Percentiles rank a stretch among this genome's conserved stretches.
These are phyloP conservation scores for Pleurotus cornucopiae DNA, from an alignment of 768 basidiomycete species.

Conservation along the genomic window DNA sequence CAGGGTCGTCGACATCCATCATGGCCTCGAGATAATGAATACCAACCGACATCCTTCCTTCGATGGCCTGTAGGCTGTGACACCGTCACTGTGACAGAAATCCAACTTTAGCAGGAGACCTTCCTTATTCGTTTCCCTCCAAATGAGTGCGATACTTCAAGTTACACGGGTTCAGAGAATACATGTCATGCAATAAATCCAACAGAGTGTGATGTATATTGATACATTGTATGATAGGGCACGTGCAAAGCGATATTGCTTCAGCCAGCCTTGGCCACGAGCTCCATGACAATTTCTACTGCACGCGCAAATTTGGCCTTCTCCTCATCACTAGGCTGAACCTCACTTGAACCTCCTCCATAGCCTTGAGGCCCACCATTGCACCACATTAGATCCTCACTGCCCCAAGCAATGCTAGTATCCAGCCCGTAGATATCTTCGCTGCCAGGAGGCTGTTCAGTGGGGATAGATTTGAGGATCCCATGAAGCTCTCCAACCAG, in stretches of 20 bases:
- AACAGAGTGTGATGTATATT: too few relatives aligned
- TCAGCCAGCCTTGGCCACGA: constrained; percentile 34
- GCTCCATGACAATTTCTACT: constrained; percentile 57
- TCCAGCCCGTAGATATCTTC: constrained; percentile 73
- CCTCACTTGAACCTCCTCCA: constrained; percentile 42
- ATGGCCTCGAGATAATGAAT: too few relatives aligned
- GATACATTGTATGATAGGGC: background rate
- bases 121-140: background rate
- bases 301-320: constrained; percentile 68
- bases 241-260: background rate
- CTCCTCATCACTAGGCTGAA: constrained; percentile 53
- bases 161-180: background rate
- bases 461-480: constrained; percentile 59
- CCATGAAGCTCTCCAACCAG: constrained; percentile 55
- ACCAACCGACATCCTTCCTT: background rate
- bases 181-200: too few relatives aligned
- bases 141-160: background rate
- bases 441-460: constrained; percentile 50
- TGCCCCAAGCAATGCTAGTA: constrained; percentile 59
- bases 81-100: background rate
- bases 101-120: background rate
- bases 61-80: constrained; percentile 1
- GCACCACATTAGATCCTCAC: constrained; percentile 54
- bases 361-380: constrained; percentile 64
- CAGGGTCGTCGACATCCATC: background rate